These are phyloP conservation scores for Solanum chilense DNA, from an alignment of 257 asterid genomes.

Conservation along the genomic window DNA sequence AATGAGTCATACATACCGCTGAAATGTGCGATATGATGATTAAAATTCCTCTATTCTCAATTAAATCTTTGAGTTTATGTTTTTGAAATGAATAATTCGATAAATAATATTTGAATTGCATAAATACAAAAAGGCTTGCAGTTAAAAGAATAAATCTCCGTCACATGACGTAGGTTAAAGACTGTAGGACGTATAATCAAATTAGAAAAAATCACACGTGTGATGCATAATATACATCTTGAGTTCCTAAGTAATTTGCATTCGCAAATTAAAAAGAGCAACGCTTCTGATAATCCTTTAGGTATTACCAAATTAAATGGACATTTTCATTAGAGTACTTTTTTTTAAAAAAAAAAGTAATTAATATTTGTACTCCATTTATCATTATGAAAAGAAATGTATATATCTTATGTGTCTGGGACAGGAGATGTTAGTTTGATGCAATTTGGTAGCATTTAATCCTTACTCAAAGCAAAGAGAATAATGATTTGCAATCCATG, in stretches of 20 bases:
- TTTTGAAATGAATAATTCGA: not conserved
- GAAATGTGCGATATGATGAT: not conserved
- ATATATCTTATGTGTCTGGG: not conserved
- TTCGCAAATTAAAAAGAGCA: not conserved
- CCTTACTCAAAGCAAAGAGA: not conserved
- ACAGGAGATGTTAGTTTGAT: not conserved
- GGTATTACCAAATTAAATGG: not conserved
- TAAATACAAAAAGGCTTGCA: not conserved
- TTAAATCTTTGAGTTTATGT: not conserved
- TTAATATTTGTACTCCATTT: not conserved
- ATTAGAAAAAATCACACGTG: not conserved
- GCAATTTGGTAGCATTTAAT: not conserved
- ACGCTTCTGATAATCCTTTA: not conserved
- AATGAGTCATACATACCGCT: not conserved
- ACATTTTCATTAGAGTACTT: not conserved
- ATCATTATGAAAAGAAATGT: not conserved
- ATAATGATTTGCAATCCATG: not conserved
- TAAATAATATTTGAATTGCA: not conserved
- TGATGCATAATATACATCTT: not conserved
- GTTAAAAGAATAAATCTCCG: not conserved
- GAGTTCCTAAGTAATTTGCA: not conserved
- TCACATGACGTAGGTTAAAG: not conserved
- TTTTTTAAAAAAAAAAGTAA: not conserved
- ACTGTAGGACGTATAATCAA: not conserved
- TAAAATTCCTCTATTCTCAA: not conserved